Percentiles rank a stretch among this genome's conserved stretches.
Conservation (phyloP, 495 filamentous ascomycete genomes). For the Astrocystis sublimbata region DNA sequence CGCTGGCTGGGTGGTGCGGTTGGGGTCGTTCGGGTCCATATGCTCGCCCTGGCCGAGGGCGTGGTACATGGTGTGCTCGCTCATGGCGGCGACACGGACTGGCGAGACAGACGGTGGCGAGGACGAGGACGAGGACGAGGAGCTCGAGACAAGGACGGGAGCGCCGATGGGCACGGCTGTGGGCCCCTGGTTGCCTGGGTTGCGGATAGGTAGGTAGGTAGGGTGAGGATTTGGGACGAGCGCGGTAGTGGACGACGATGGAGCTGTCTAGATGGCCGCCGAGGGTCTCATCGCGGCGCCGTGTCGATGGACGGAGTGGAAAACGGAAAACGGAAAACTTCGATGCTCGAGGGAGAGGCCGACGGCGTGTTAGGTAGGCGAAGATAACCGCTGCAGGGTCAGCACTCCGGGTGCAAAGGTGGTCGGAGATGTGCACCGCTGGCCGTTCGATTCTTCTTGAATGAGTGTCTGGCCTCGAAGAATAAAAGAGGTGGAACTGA, state of each 20-base stretch:
- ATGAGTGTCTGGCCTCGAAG: no score
- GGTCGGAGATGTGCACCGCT: no score
- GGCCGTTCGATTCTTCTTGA: no score
- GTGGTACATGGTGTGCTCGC: constrained; percentile 78
- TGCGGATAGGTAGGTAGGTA: not conserved
- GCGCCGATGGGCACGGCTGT: not conserved
- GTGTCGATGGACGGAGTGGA: not conserved
- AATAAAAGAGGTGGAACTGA: no score
- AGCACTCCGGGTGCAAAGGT: no score
- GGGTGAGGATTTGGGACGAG: not conserved
- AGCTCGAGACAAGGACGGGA: constrained; percentile 1
- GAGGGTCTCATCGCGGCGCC: constrained; percentile 14
- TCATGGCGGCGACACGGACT: constrained; percentile 49
- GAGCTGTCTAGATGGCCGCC: not conserved
- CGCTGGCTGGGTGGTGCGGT: constrained; percentile 56
- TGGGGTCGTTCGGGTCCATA: constrained; percentile 63
- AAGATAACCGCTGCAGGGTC: no score
- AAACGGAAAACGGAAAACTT: no score
- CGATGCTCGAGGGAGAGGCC: not conserved
- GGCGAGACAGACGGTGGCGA: not conserved
- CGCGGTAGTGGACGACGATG: not conserved
- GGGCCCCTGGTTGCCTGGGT: not conserved
- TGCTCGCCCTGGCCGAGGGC: constrained; percentile 63
- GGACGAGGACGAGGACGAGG: no score
- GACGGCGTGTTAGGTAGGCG: no score